Percentiles rank a stretch among this genome's conserved stretches.
Conservation (phyloP, 1,139 yeast species). For the Nakaseomyces delphensis region DNA sequence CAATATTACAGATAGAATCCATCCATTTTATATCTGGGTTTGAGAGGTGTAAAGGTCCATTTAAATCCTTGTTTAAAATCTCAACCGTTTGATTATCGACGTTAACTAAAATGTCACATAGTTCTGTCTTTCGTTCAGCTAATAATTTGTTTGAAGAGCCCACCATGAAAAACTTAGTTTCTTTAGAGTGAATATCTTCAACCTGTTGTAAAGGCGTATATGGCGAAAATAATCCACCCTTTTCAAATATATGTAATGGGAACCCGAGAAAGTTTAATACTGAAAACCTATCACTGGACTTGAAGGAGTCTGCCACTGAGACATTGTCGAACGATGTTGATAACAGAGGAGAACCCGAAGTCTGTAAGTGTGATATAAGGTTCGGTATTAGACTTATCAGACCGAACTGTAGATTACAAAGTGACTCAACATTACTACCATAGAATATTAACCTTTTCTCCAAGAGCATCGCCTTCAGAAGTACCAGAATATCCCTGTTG, state of each 20-base stretch:
- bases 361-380: conserved; percentile 60
- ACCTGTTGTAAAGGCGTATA: conserved; percentile 88
- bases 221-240: conserved; percentile 85
- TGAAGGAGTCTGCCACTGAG: conserved; percentile 57
- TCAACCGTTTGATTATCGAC: conserved; percentile 46
- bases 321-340: conserved; percentile 48
- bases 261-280: conserved; percentile 75
- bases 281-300: conserved; percentile 69
- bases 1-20: conserved; percentile 24
- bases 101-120: conserved; percentile 49
- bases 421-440: conserved; percentile 73
- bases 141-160: conserved; percentile 86
- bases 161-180: conserved; percentile 58
- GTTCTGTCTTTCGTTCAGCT: conserved; percentile 51
- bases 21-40: conserved; percentile 70
- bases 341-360: conserved; percentile 72
- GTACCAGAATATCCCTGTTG: conserved; percentile 50
- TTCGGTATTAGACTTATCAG: conserved; percentile 65
- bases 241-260: conserved; percentile 77
- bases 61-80: conserved; percentile 35
- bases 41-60: conserved; percentile 43
- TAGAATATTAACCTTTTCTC: conserved; percentile 64
- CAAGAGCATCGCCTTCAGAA: conserved; percentile 67
- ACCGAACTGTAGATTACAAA: conserved; percentile 67
- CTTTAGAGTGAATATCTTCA: conserved; percentile 53